These are phyloP conservation scores for Dicorynia guianensis DNA, from an alignment of 306 rosid genomes.

Conservation along the genomic window DNA sequence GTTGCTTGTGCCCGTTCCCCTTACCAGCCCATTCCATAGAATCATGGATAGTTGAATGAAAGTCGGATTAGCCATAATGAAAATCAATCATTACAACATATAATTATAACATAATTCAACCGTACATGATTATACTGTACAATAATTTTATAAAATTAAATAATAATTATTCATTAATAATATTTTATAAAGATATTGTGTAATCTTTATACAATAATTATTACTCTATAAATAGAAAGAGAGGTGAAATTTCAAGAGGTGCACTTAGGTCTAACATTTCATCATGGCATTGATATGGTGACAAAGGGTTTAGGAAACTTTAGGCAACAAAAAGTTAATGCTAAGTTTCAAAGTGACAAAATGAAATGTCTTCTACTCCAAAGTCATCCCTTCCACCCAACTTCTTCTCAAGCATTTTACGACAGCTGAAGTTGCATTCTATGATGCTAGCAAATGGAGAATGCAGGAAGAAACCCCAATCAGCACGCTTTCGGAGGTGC, in stretches of 20 bases:
- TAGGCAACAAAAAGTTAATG: conserved; percentile 27
- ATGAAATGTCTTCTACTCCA: conserved; percentile 46
- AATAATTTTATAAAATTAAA: no score
- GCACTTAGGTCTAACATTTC: conserved; percentile 32
- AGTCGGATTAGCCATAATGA: conserved; percentile 7
- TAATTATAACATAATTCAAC: not conserved
- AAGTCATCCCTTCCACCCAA: conserved; percentile 35
- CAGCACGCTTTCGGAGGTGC: conserved; percentile 23
- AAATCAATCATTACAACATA: not conserved
- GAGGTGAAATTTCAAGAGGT: conserved; percentile 1
- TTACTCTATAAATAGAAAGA: not conserved
- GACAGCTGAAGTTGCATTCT: conserved; percentile 5
- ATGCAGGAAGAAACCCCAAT: conserved; percentile 29
- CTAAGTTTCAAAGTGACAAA: conserved; percentile 34
- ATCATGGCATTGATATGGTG: conserved; percentile 26
- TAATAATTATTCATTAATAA: no score
- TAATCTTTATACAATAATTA: no score
- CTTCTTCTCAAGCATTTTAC: conserved; percentile 32
- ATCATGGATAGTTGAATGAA: not conserved
- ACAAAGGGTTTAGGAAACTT: conserved; percentile 17
- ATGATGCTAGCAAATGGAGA: not conserved
- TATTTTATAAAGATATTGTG: no score
- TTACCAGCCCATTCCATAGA: not conserved
- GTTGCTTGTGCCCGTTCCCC: conserved; percentile 1
- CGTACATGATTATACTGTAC: no score